Base-by-base conservation (phyloP, 2,329 filamentous ascomycete genomes). In the Botrytis deweyae region DNA sequence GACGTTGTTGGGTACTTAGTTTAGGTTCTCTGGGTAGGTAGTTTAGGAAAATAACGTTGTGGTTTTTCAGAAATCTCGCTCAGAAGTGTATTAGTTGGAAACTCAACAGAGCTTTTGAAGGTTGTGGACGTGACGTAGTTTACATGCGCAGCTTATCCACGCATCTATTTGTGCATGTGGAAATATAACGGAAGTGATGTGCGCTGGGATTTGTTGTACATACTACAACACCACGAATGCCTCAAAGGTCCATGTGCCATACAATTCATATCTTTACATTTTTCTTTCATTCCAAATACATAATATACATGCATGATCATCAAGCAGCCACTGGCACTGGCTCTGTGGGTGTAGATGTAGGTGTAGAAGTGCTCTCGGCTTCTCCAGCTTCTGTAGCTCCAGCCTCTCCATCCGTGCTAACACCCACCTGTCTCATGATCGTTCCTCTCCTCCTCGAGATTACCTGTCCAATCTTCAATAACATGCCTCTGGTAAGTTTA, bases 1-100 rank as follows among this genome's bases (percentile, higher is more conserved):
- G 77, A 80, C 79, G 66, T 78, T 86, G 74, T 76, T 86, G 67
- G 81, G 80, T 25, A 75, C 75, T 40, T 68, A 73, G 76, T 10
- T 33, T 46, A 6, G 38, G 62, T 20, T 10, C 14, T 38, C 36
- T 38, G 6, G 12, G 46, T 38, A 52, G 44, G 46, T 38, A 52
- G 44, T 20, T 38, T 55, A 55, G 46, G 40, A 29, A 68, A 42
- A 40, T 7, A 9, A 55, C 29, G 36, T 29, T 22, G 25, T 29
- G 25, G 29, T 49, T 49, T 66, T 29, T n/a, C 1, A 3, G 18
- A 9, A 40, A 40, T 16, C 3, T 18, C 36, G 3, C 1, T n/a
- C 16, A 10, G 22, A 63, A 40, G 6, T 33, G 7, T 14, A 29
- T 9, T 18, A 1, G 14, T 58, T 58, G 6, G 3, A 18, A 58